Base-by-base conservation (phyloP, 345 rosid species). In the Brassica carinata region DNA sequence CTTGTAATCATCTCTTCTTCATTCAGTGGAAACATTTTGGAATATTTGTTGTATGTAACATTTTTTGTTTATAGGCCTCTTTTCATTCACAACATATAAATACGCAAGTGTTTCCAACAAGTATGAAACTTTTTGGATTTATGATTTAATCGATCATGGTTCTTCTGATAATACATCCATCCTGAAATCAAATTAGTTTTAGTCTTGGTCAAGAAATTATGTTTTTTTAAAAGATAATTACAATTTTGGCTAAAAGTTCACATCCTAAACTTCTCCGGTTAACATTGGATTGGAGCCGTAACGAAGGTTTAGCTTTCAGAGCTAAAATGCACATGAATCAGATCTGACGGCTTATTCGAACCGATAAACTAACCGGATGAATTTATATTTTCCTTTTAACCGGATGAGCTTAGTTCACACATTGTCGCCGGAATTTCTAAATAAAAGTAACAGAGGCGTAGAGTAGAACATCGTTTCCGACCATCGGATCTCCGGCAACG, bases 41-140 rank as follows among this genome's bases (percentile, higher is more conserved):
- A 63, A 13, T 58, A 61, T 77, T 59, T 74, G 83, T 80, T 69
- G 83, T 80, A 75, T 80, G 76, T 80, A 75, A 69, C 79, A 69
- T 51, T 14, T 51, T 48, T 34, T 64, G 84, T 71, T 67, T 69
- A 80, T 74, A 75, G n/a, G 53, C 17, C 64, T 58, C 38, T 67
- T 57, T 6, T 33, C 26, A 3, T 30, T 19, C 34, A 18, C 26
- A 29, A 65, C 34, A 10, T 65, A 18, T 34, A 26, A 17, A 36
- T 43, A 76, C n/a, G 15, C n/a, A 19, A 58, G 34, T 75, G 71
- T 15, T 71, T 71, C 81, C 70, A 63, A 62, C 64, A 26, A 77
- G 67, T 59, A 40, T 77, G 62, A 17, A 67, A 76, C 78, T 4
- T 75, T 48, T 14, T 11, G 13, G 53, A 45, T 45, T 45, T 2